These are phyloP conservation scores for Fusarium haematococcum DNA, from an alignment of 2,329 filamentous ascomycete genomes.

Conservation along the genomic window DNA sequence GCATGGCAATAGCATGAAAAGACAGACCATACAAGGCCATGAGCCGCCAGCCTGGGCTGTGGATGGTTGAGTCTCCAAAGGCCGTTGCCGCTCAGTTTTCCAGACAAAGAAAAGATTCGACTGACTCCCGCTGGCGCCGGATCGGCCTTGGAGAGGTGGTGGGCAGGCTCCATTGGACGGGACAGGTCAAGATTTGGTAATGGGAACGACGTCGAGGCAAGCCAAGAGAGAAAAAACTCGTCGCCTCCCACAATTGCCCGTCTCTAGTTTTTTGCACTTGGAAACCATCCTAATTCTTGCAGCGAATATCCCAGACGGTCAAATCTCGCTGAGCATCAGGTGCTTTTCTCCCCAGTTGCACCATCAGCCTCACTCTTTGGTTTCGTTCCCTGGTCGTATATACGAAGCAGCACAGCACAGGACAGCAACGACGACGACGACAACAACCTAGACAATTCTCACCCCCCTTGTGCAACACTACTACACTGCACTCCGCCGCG, in stretches of 20 bases:
- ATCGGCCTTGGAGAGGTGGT: conserved; percentile 32
- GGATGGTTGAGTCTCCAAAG: conserved; percentile 19
- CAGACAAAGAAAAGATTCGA: conserved; percentile 31
- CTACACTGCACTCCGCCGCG: neutral
- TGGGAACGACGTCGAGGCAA: conserved; percentile 48
- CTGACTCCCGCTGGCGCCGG: conserved; percentile 32
- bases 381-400: conserved; percentile 26
- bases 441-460: neutral
- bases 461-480: neutral
- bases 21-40: conserved; percentile 30
- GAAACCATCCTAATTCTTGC: neutral
- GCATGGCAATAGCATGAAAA: neutral
- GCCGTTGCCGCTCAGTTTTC: conserved; percentile 23
- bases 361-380: conserved; percentile 11
- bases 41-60: conserved; percentile 16
- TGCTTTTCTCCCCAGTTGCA: conserved; percentile 19
- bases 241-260: conserved; percentile 17
- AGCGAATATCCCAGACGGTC: neutral
- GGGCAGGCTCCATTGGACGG: conserved; percentile 47
- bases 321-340: conserved; percentile 24
- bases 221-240: conserved; percentile 36
- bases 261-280: conserved; percentile 27
- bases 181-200: conserved; percentile 51
- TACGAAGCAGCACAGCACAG: conserved; percentile 3
- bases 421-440: neutral